Base-by-base conservation (phyloP, 2,329 filamentous ascomycete species). In the Hymenoscyphus repandus region DNA sequence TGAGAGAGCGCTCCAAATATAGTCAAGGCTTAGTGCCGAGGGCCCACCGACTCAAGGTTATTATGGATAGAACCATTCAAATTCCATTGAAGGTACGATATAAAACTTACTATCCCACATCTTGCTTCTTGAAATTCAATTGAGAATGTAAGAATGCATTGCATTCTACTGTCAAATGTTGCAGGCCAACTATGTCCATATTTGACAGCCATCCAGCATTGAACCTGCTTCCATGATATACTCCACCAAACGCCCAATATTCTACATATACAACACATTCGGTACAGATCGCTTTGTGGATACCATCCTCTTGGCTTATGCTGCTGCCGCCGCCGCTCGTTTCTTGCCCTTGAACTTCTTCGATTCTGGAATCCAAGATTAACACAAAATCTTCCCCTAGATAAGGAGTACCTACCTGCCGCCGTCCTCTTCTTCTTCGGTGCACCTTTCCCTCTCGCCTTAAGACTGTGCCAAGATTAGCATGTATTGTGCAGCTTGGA, bases 361-460 rank as follows among this genome's bases (percentile, higher is more conserved):
- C 46, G 70, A 72, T 59, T 73, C 70, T 73, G 56, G 13, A 2
- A 39, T 17, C 27, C 1, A 13, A 11, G 6, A 33, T 61, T 47
- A 57, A 59, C 34, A 49, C 20, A 42, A 33, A n/a, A n/a, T 36
- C 39, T 31, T 5, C 33, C 33, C 5, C 6, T 11, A 37, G 31
- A 31, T 17, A 37, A 15, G 17, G 2, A 17, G 17, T 10, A 55
- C 64, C 62, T 69, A 68, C 68, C 64, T 56, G 62, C 68, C 65
- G 68, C 52, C n/a, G 76, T 83, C 66, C 76, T 84, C 78, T 93
- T 95, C 81, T 95, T 96, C 80, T 95, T 86, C 6, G 92, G 90
- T 40, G 86, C 81, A 49, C 85, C 85, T 76, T 97, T 96, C 59
- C 90, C 91, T 74, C 90, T 84, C 30, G 79, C 71, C 69, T 89